Conservation (phyloP, 306 rosid species). For the Cyamopsis tetragonoloba region DNA sequence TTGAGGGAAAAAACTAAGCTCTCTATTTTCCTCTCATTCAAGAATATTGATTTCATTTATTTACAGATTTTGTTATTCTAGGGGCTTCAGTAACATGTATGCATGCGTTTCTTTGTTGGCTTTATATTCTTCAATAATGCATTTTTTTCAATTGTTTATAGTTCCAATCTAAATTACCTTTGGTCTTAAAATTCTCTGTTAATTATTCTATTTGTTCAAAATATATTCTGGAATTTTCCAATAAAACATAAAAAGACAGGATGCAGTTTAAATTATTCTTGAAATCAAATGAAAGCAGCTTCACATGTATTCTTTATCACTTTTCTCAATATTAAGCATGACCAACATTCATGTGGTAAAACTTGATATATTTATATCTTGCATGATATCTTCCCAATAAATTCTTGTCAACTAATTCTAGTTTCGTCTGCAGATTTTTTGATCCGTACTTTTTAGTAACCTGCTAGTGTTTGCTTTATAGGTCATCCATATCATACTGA, state of each 20-base stretch:
- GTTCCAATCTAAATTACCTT: not conserved
- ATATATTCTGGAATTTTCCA: not conserved
- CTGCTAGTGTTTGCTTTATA: conserved; percentile 29
- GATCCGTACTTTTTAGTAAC: conserved; percentile 14
- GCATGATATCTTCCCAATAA: not conserved
- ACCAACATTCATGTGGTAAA: conserved; percentile 1
- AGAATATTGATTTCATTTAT: too few species aligned
- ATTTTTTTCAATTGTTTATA: not conserved
- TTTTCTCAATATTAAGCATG: not conserved
- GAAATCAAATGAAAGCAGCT: not conserved
- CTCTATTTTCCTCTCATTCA: not conserved
- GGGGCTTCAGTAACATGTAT: not conserved
- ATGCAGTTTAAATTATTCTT: not conserved
- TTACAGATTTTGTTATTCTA: not conserved
- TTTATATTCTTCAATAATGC: conserved; percentile 2
- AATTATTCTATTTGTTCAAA: not conserved
- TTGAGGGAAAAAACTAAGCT: not conserved
- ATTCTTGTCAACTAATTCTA: not conserved
- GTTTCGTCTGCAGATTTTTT: not conserved
- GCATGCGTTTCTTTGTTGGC: not conserved
- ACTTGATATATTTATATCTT: not conserved
- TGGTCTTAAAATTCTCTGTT: not conserved
- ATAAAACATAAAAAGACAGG: not conserved
- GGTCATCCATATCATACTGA: conserved; percentile 82
- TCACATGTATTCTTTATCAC: not conserved